These are phyloP conservation scores for Fraxinus platypoda DNA, from an alignment of 305 asterid genomes.

Conservation along the genomic window DNA sequence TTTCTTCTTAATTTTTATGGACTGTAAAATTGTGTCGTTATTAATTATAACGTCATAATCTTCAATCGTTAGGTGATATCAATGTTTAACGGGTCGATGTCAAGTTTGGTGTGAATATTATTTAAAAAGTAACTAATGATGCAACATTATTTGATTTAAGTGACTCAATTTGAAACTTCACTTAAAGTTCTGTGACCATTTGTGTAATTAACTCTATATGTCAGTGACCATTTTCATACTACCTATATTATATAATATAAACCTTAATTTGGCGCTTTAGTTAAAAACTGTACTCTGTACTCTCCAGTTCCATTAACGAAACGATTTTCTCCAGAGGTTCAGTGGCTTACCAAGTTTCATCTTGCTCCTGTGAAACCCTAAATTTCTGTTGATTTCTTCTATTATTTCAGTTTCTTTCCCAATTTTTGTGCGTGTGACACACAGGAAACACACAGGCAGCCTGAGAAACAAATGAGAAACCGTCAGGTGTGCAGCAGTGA, in stretches of 20 bases:
- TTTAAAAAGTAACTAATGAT: not conserved
- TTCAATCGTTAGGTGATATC: not conserved
- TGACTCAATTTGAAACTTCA: not conserved
- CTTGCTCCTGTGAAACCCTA: not conserved
- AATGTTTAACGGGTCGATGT: not conserved
- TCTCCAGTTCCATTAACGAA: not conserved
- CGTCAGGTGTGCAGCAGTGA: constrained; percentile 41
- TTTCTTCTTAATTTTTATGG: not conserved
- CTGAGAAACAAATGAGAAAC: constrained; percentile 34
- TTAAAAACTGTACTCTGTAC: not conserved
- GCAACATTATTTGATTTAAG: not conserved
- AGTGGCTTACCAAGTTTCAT: not conserved
- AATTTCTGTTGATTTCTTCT: not conserved
- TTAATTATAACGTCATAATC: not conserved
- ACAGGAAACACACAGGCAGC: not conserved
- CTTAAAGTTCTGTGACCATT: not conserved
- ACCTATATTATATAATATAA: not conserved
- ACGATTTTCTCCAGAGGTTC: not conserved
- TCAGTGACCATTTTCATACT: not conserved
- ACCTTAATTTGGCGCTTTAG: not conserved
- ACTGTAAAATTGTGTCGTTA: not conserved
- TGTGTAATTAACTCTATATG: not conserved
- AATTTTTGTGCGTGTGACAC: not conserved
- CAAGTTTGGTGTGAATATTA: not conserved
- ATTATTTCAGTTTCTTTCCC: not conserved